Evolutionary conservation across 2,329 filamentous ascomycete species (phyloP), one percentile per base, ranked within the genome.

Genomic region (Beauveria medogensis): DNA sequence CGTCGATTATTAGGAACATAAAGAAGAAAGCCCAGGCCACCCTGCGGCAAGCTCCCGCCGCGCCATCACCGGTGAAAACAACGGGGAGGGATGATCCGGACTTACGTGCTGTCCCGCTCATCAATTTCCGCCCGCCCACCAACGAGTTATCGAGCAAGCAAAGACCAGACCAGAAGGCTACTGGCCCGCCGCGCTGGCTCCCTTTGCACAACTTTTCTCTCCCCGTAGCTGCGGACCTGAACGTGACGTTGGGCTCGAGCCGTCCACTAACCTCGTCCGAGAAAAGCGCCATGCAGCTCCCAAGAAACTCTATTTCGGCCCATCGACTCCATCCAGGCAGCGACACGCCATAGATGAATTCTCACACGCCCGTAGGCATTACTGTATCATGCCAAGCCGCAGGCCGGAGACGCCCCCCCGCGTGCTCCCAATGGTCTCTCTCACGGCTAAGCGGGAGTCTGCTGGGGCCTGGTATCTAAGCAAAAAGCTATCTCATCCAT

Each of bases 241-340:
- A 34, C 30, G 48, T 54, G 57, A 59, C 41, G 50, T 52, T 59
- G 26, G 55, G 57, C 57, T 59, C 57, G 48, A 59, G 50, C 57
- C 57, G 48, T 48, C 57, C 48, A 51, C 57, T 59, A 59, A 44
- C 46, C 57, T 59, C 57, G 50, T 47, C 57, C 48, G 40, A 59
- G 57, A 26, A 37, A 53, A 20, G 57, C 57, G 57, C 50, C 50
- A 54, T 59, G 57, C 40, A 53, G 41, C 41, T 51, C 12, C 12
- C 40, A 20, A 34, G 40, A 53, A 59, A 59, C 57, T 59, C 57
- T 59, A 59, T 59, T 59, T 59, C 26, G 40, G 57, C 57, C 48
- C 57, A 47, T 47, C 57, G 41, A 53, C 40, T 30, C 34, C 48
- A 34, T 28, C 56, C 47, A 34, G 37, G 28, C 26, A 26, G 47